Percentiles rank a stretch among this genome's conserved stretches.
Conservation (phyloP, 2,329 filamentous ascomycete genomes). For the Hymenotorrendiella dingleyae region DNA sequence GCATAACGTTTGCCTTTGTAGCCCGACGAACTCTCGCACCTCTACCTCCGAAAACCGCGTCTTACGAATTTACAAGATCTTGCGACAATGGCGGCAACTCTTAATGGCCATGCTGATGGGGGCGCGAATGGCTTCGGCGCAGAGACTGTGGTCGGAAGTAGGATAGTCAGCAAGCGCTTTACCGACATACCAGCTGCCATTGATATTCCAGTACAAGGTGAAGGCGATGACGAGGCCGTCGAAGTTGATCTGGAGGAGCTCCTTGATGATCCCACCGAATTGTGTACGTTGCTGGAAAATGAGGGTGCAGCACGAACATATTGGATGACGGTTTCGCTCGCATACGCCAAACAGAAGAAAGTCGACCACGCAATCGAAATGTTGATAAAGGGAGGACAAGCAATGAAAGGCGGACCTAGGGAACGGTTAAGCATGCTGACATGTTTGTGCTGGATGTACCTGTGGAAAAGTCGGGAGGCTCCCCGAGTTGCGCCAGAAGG, state of each 20-base stretch:
- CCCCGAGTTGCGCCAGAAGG: conserved; percentile 61
- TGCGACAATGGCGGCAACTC: conserved; percentile 24
- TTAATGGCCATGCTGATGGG: conserved; percentile 23
- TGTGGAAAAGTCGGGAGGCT: conserved; percentile 64
- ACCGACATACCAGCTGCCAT: conserved; percentile 59
- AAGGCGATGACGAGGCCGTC: conserved; percentile 65
- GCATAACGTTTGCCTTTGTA: not conserved
- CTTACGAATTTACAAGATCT: too few relatives aligned
- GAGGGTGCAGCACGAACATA: conserved; percentile 86
- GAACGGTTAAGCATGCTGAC: conserved; percentile 62
- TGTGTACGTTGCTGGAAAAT: conserved; percentile 91
- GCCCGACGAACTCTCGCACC: conserved; percentile 1
- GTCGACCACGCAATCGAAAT: conserved; percentile 76
- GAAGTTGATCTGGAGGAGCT: conserved; percentile 91
- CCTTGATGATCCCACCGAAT: conserved; percentile 87
- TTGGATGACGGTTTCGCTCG: conserved; percentile 97
- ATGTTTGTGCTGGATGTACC: conserved; percentile 64
- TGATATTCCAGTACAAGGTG: conserved; percentile 59
- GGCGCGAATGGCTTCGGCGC: conserved; percentile 23
- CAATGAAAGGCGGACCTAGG: conserved; percentile 53
- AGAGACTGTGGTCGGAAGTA: conserved; percentile 14
- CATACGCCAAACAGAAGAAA: conserved; percentile 94
- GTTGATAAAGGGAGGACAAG: conserved; percentile 58
- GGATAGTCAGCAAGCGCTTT: conserved; percentile 42
- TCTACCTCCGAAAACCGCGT: not conserved